Evolutionary conservation across 1,139 yeast genomes (phyloP), one percentile per base, ranked within the genome.

Genomic region (Geotrichum histeridarum): DNA sequence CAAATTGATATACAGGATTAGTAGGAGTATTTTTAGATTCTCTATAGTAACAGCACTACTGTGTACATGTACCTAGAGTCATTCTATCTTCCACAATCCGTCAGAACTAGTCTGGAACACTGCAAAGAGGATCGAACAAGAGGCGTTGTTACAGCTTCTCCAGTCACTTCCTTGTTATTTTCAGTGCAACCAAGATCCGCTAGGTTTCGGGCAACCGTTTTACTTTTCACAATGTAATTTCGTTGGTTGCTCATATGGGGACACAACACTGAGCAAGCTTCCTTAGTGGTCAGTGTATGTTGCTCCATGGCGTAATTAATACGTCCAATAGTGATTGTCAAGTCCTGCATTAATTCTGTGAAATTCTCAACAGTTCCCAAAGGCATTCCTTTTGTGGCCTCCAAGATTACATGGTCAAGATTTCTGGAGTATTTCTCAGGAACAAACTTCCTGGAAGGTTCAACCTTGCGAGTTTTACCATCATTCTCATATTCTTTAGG

Each of bases 361-460:
- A 39, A 51, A 31, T 27, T 37, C 4, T 41, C 42, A 38, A 51
- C 42, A 2, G 42, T 33, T 7, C 15, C 42, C 14, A 8, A 11
- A n/a, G 50, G 42, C n/a, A 41, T 30, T 8, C 42, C 50, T 15
- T 39, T 30, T 8, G 48, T 51, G 8, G 50, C 54, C 15, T 37
- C 39, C 39, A 37, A 37, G 6, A 37, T 17, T 8, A 37, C 39
- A 37, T 37, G 15, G 39, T 37, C 39, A 37, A 37, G n/a, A 2
- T 8, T 12, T n/a, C 18, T 8, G 4, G n/a, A n/a, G 17, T 37
- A 37, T n/a, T 15, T 37, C 15, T 37, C 32, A 41, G 30, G 7
- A 12, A 33, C 6, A n/a, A 12, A 33, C 14, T 11, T 33, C 12
- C 37, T 12, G 12, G 6, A n/a, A 11, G 37, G 12, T 33, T 33